Conservation (phyloP, 2,329 filamentous ascomycete genomes). For the Botrytis porri region DNA sequence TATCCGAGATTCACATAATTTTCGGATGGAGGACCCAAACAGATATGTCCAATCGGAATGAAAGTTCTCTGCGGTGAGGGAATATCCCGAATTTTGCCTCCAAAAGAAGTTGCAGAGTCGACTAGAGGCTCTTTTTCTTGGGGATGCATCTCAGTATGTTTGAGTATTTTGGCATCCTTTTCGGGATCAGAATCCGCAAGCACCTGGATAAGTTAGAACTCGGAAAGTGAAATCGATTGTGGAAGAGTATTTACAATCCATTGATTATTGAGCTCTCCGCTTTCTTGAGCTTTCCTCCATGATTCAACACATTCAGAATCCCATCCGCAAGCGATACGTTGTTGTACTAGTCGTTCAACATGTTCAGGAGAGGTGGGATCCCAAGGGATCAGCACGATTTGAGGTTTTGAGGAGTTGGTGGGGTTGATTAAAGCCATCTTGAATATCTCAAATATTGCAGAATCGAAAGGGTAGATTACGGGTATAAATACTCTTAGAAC, state of each 20-base stretch:
- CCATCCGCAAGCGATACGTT: conserved; percentile 49
- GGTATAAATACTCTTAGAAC: conserved; percentile 1
- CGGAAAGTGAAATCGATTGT: not conserved
- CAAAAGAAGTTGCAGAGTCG: conserved; percentile 28
- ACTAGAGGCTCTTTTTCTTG: conserved; percentile 24
- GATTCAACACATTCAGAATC: conserved; percentile 39
- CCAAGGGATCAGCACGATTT: conserved; percentile 45
- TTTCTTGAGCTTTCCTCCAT: conserved; percentile 25
- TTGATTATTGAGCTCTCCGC: conserved; percentile 28
- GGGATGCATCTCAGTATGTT: conserved; percentile 27
- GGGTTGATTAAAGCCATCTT: not conserved
- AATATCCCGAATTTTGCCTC: conserved; percentile 24
- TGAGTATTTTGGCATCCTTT: conserved; percentile 23
- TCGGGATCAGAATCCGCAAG: conserved; percentile 24
- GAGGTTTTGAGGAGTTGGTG: conserved; percentile 18
- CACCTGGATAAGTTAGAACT: conserved; percentile 23
- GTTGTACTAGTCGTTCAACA: conserved; percentile 42
- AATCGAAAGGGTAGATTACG: not conserved
- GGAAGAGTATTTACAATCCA: conserved; percentile 28
- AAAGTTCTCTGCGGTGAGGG: conserved; percentile 24
- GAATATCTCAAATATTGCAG: not conserved
- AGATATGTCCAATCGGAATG: conserved; percentile 34
- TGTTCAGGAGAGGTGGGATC: conserved; percentile 44
- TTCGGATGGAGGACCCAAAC: conserved; percentile 23
- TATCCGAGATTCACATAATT: conserved; percentile 18